A percentile compares a stretch with the other conserved stretches of the same genome.
These are phyloP conservation scores for Pholiota molesta DNA, from an alignment of 768 basidiomycete species.

Conservation along the genomic window DNA sequence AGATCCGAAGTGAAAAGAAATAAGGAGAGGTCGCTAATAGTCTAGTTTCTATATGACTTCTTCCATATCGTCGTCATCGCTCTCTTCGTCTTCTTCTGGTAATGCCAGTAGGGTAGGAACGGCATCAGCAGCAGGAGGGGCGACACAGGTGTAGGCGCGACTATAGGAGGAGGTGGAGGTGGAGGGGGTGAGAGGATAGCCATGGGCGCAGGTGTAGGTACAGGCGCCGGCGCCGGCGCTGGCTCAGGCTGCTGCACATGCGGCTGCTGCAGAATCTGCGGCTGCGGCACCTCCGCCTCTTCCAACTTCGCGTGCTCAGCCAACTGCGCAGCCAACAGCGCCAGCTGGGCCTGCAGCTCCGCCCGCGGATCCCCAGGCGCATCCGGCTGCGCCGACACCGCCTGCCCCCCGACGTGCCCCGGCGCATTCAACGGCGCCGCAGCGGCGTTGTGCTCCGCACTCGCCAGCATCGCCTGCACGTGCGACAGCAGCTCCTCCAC, in stretches of 20 bases:
- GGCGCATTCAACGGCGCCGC: neutral
- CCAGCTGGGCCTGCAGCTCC: conserved; percentile 73
- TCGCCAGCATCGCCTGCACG: conserved; percentile 30
- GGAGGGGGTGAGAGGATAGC: neutral
- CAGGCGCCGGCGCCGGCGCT: conserved; percentile 5
- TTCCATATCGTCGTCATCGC: conserved; percentile 48
- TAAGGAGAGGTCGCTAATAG: neutral
- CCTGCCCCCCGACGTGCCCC: neutral
- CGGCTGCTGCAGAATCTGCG: conserved; percentile 15
- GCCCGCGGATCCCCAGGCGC: conserved; percentile 45
- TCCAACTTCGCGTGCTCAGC: conserved; percentile 62
- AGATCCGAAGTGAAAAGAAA: neutral
- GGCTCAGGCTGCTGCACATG: neutral
- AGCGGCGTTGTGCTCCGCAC: conserved; percentile 3
- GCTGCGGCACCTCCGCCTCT: conserved; percentile 22
- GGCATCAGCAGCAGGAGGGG: conserved; percentile 5
- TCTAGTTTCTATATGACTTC: conserved; percentile 36
- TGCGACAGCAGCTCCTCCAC: conserved; percentile 32
- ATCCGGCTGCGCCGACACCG: conserved; percentile 13
- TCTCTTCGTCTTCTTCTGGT: conserved; percentile 30
- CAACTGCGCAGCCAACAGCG: conserved; percentile 71
- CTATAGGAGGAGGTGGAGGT: conserved; percentile 7
- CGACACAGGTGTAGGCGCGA: conserved; percentile 1
- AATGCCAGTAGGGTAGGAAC: conserved; percentile 6
- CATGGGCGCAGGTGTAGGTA: conserved; percentile 1